Base-by-base conservation (phyloP, 2,329 filamentous ascomycete genomes). In the Sclerotinia subarctica region DNA sequence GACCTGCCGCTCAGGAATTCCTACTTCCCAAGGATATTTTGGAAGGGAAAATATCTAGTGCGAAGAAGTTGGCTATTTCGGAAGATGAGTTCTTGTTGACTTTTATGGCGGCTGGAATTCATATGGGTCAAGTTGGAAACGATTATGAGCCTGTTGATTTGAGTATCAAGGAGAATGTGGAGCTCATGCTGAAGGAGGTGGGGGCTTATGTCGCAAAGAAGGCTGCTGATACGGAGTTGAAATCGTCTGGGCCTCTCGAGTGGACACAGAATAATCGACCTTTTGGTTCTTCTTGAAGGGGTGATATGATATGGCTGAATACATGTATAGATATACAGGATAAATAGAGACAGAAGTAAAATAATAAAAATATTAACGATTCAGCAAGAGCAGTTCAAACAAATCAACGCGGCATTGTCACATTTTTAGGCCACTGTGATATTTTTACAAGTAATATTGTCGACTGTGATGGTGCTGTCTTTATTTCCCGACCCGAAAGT, bases 121-220 rank as follows among this genome's bases (percentile, higher is more conserved):
- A 76, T 38, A 76, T 76, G 47, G 51, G 69, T 35, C 83, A 85
- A 75, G 74, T 86, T 17, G 83, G 83, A 15, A 84, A 83, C 74
- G 82, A 84, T 65, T 78, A 84, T 67, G 77, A 84, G 74, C 84
- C 84, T 4, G 80, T 86, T 62, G 84, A 87, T 73, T 72, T 85
- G 62, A 83, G 80, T 21, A 73, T 78, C 17, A 76, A 82, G 71
- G 79, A 81, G 70, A 84, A 84, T 69, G 75, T 82, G 10, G 76
- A 84, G 53, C 78, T 74, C 0, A 85, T 85, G 71, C 24, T 73
- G 77, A 80, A 82, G 73, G 82, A 84, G 73, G 78, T 85, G 77
- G 78, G 76, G 1, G 72, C 72, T 19, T 85, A 82, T 81, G 72
- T 69, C 2, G 69, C 80, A 72, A 80, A 79, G 69, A 75, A 81